Percentiles rank a stretch among this genome's conserved stretches.
phyloP scores from a whole-genome alignment of 352 stramenopile genomes.

The Thraustotheca clavata region DNA sequence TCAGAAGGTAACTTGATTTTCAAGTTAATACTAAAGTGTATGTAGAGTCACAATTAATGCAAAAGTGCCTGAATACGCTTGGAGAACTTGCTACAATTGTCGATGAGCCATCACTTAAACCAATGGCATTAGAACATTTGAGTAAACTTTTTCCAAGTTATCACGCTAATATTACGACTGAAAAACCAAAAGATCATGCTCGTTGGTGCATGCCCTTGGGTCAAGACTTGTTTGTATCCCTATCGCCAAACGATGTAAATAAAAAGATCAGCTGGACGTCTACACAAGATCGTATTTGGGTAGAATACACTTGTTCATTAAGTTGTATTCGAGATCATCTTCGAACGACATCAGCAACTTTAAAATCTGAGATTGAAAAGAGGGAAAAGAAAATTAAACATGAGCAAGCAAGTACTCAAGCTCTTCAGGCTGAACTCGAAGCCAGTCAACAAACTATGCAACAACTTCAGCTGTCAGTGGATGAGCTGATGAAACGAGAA shows the following conservation, averaged over 20 bases:
- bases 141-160: neutral
- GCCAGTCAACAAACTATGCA: slow-evolving; percentile 2
- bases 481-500: neutral
- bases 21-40: too few species aligned
- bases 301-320: neutral
- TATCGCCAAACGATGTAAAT: neutral
- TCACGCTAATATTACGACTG: neutral
- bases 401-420: neutral
- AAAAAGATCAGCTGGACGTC: neutral
- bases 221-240: neutral
- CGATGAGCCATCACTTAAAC: neutral
- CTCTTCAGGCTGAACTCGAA: neutral
- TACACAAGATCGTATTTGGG: neutral
- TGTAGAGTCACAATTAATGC: neutral
- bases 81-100: neutral
- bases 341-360: too few species aligned
- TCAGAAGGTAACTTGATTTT: too few species aligned
- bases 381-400: neutral
- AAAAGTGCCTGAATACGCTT: neutral
- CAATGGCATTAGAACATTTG: neutral
- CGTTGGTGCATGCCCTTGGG: neutral
- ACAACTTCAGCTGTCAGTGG: neutral
- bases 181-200: neutral
- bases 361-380: neutral
- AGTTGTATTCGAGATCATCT: neutral